Percentiles rank a stretch among this genome's conserved stretches.
Evolutionary conservation across 805 yeast species (phyloP).

Genomic region (Priceomyces medius): DNA sequence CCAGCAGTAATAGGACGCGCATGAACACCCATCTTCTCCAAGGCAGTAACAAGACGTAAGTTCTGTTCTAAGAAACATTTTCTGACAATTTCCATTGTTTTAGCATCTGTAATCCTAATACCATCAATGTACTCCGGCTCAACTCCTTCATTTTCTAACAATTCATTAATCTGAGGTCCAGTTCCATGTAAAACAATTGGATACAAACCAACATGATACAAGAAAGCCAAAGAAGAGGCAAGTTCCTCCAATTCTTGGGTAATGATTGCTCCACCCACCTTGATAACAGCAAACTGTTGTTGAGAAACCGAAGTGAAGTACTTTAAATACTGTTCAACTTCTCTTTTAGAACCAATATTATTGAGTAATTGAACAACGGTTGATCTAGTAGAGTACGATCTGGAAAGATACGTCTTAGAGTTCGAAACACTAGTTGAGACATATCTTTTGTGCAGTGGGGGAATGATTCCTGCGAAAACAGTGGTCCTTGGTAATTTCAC

Average conservation of each 20-base stretch:
- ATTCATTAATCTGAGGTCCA: conserved; percentile 96
- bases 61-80: conserved; percentile 94
- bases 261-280: conserved; percentile 98
- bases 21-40: conserved; percentile 94
- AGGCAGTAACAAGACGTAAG: conserved; percentile 89
- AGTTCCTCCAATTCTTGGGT: conserved; percentile 90
- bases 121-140: conserved; percentile 97
- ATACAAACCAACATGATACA: conserved; percentile 95
- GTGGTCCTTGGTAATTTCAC: not conserved
- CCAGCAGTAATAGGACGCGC: conserved; percentile 99
- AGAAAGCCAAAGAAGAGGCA: conserved; percentile 92
- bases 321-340: conserved; percentile 95
- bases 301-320: conserved; percentile 95
- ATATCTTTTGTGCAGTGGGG: not conserved
- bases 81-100: conserved; percentile 95
- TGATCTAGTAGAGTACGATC: conserved; percentile 70
- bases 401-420: not conserved
- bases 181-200: conserved; percentile 98
- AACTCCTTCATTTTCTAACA: conserved; percentile 88
- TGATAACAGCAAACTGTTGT: conserved; percentile 97
- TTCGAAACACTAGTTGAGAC: not conserved
- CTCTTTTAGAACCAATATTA: conserved; percentile 95
- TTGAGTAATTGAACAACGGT: conserved; percentile 93
- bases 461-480: not conserved
- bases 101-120: conserved; percentile 89